These are phyloP conservation scores for Leccinum truebloodii DNA, from an alignment of 768 basidiomycete species.

Conservation along the genomic window DNA sequence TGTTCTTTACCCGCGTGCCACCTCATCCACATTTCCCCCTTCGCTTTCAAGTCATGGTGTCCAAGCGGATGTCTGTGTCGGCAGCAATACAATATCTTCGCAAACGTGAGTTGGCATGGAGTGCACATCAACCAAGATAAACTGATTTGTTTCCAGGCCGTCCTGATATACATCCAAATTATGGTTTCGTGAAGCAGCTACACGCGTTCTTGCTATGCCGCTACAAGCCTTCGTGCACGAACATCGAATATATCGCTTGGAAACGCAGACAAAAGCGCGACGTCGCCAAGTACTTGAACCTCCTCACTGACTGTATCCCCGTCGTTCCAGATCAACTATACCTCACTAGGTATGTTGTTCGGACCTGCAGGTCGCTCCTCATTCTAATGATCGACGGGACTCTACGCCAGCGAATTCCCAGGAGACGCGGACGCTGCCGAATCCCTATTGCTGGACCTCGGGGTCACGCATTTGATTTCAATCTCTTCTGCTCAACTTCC, in stretches of 20 bases:
- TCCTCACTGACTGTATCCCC: slow-evolving; percentile 50
- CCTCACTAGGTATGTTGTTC: slow-evolving; percentile 46
- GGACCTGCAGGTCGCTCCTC: neutral
- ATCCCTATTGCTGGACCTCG: slow-evolving; percentile 50
- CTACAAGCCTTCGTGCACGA: slow-evolving; percentile 43
- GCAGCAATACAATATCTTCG: slow-evolving; percentile 52
- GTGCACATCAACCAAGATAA: neutral
- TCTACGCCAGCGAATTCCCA: slow-evolving; percentile 52
- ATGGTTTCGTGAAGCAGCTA: slow-evolving; percentile 59
- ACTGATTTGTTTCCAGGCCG: slow-evolving; percentile 32
- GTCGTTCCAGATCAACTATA: slow-evolving; percentile 51
- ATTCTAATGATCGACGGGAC: slow-evolving; percentile 1
- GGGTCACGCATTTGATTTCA: slow-evolving; percentile 54
- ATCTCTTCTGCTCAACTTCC: slow-evolving; percentile 53
- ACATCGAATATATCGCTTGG: slow-evolving; percentile 56
- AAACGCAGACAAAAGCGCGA: slow-evolving; percentile 54
- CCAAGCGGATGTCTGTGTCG: slow-evolving; percentile 40
- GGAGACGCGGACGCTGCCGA: slow-evolving; percentile 50
- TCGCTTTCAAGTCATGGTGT: slow-evolving; percentile 48
- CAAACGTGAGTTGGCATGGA: slow-evolving; percentile 39
- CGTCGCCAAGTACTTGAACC: slow-evolving; percentile 52
- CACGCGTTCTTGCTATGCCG: slow-evolving; percentile 53
- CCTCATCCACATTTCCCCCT: neutral
- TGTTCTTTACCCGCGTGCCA: slow-evolving; percentile 2
- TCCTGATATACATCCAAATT: slow-evolving; percentile 41